Conservation (phyloP, 805 yeast species). For the Candida krabiensis region DNA sequence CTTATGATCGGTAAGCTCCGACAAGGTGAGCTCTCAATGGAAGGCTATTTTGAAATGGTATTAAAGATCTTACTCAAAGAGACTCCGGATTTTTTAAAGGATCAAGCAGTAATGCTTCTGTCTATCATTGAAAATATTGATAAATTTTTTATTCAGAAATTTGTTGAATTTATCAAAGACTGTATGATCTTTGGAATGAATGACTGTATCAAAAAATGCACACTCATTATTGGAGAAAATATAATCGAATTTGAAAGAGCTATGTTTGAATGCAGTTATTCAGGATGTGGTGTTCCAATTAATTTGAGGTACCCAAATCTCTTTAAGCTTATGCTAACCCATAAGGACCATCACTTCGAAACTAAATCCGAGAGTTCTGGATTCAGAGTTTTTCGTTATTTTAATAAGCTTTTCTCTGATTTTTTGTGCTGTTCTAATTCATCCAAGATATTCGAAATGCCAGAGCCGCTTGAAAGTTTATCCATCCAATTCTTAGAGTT, state of each 20-base stretch:
- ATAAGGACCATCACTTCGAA: constrained; percentile 4
- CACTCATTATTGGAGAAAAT: constrained; percentile 15
- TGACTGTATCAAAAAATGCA: constrained; percentile 18
- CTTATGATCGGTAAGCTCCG: constrained; percentile 16
- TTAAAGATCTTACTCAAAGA: constrained; percentile 14
- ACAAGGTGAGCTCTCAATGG: constrained; percentile 6
- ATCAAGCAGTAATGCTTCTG: constrained; percentile 15
- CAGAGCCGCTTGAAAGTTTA: constrained; percentile 21
- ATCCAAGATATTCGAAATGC: constrained; percentile 16
- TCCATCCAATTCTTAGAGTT: constrained; percentile 16
- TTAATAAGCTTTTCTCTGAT: constrained; percentile 17
- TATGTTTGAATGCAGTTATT: constrained; percentile 16
- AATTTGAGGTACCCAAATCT: constrained; percentile 22
- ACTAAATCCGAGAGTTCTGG: not conserved
- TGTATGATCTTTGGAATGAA: constrained; percentile 26
- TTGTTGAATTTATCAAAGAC: constrained; percentile 26
- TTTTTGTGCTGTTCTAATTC: constrained; percentile 18
- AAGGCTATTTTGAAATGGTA: constrained; percentile 17
- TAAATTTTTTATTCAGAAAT: constrained; percentile 17
- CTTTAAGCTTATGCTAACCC: constrained; percentile 15
- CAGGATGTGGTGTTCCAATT: constrained; percentile 14
- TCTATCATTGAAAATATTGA: constrained; percentile 9
- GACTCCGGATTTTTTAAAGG: constrained; percentile 19
- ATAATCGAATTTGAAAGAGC: constrained; percentile 23
- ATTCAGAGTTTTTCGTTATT: constrained; percentile 12